A percentile compares a stretch with the other conserved stretches of the same genome.
Evolutionary conservation across 2,329 filamentous ascomycete species (phyloP).

Genomic region (Epichloe scottii): DNA sequence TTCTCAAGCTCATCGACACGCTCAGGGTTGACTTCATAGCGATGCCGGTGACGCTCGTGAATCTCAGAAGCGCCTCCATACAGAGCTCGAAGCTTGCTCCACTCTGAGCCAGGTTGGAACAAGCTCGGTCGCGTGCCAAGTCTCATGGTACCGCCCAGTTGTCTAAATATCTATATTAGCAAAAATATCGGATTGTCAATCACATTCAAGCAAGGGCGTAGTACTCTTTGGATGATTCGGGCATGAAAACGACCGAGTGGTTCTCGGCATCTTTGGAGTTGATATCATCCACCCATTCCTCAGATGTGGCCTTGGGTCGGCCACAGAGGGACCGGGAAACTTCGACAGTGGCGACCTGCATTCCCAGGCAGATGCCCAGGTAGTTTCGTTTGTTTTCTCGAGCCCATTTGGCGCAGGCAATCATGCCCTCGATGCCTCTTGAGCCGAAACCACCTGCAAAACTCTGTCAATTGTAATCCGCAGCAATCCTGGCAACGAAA

Average conservation of each 20-base stretch:
- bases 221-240: conserved; percentile 44
- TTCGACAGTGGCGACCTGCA: conserved; percentile 89
- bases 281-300: conserved; percentile 33
- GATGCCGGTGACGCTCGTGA: conserved; percentile 71
- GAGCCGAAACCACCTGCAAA: conserved; percentile 58
- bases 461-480: conserved; percentile 1
- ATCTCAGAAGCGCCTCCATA: conserved; percentile 50
- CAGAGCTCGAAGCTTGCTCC: conserved; percentile 63
- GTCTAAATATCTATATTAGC: neutral
- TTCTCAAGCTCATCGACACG: conserved; percentile 56
- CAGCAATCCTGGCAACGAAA: neutral
- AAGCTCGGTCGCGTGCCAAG: conserved; percentile 61
- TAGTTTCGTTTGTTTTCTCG: conserved; percentile 70
- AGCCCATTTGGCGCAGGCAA: conserved; percentile 75
- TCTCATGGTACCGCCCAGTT: conserved; percentile 78
- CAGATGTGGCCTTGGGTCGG: conserved; percentile 41
- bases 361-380: conserved; percentile 81
- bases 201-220: conserved; percentile 5
- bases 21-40: conserved; percentile 81
- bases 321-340: conserved; percentile 66
- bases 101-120: conserved; percentile 66
- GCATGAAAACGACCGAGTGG: conserved; percentile 81
- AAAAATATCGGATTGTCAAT: neutral
- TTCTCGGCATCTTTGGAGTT: conserved; percentile 39
- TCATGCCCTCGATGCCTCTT: conserved; percentile 82